These are phyloP conservation scores for Plantago elongata DNA, from an alignment of 257 asterid species.

Conservation along the genomic window DNA sequence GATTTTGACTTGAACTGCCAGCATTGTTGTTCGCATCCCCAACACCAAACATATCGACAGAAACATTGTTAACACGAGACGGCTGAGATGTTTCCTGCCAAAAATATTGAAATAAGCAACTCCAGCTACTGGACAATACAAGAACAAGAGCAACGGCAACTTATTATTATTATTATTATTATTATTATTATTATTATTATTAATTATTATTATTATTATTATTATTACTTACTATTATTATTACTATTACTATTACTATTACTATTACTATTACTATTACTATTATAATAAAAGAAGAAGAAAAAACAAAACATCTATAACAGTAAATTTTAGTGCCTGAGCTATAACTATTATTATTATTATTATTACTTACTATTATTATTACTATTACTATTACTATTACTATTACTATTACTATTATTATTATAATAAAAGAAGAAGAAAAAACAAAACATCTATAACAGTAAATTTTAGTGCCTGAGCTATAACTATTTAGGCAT, in stretches of 20 bases:
- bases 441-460: not conserved
- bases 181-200: too few species aligned
- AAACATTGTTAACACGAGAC: conserved; percentile 13
- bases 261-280: too few species aligned
- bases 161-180: too few species aligned
- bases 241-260: too few species aligned
- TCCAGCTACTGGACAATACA: not conserved
- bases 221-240: too few species aligned
- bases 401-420: too few species aligned
- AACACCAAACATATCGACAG: conserved; percentile 19
- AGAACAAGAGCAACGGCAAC: too few species aligned
- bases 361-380: too few species aligned
- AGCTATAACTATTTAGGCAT: not conserved
- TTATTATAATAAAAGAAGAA: too few species aligned
- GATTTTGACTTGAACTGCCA: conserved; percentile 14
- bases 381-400: too few species aligned
- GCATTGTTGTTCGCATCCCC: conserved; percentile 22
- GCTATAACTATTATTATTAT: not conserved
- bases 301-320: not conserved
- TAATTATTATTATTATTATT: too few species aligned
- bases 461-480: not conserved
- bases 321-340: conserved; percentile 3
- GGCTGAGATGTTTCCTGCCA: conserved; percentile 42
- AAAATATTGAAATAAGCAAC: conserved; percentile 6
- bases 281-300: too few species aligned